Conservation (phyloP, 441 rosid species). For the Breynia disticha region DNA sequence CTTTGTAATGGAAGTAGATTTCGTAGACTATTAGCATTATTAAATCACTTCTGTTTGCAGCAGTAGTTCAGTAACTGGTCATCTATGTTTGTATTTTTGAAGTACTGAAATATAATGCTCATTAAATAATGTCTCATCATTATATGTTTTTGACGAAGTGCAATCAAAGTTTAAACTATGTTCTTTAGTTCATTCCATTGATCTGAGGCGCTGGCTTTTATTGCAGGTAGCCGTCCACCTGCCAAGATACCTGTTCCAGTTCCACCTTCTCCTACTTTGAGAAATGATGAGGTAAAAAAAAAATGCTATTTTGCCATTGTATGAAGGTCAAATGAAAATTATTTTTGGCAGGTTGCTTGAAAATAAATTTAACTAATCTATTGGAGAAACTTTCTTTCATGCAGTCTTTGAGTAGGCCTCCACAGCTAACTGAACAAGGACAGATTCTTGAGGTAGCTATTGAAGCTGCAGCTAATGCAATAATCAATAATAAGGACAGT, state of each 20-base stretch:
- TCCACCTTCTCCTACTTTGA: conserved; percentile 49
- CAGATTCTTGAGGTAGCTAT: conserved; percentile 67
- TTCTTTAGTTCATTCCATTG: conserved; percentile 8
- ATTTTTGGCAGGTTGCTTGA: neutral
- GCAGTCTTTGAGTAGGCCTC: conserved; percentile 62
- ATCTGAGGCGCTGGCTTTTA: conserved; percentile 14
- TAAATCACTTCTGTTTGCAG: too few relatives aligned
- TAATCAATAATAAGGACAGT: conserved; percentile 49
- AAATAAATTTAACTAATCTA: neutral
- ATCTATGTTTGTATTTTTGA: too few relatives aligned
- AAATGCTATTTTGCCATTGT: conserved; percentile 2
- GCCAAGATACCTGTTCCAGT: conserved; percentile 84
- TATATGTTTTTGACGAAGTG: neutral
- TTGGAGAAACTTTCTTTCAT: conserved; percentile 5
- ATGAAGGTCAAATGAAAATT: conserved; percentile 8
- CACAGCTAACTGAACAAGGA: conserved; percentile 59
- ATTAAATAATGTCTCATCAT: neutral
- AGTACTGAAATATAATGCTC: too few relatives aligned
- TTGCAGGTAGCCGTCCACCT: conserved; percentile 74
- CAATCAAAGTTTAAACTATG: neutral
- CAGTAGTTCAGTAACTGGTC: too few relatives aligned
- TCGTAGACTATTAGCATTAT: too few relatives aligned
- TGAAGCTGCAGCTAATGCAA: conserved; percentile 73
- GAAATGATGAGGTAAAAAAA: conserved; percentile 56
- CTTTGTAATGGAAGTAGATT: neutral